phyloP scores from a whole-genome alignment of 257 asterid species.

The Scutellaria baicalensis region DNA sequence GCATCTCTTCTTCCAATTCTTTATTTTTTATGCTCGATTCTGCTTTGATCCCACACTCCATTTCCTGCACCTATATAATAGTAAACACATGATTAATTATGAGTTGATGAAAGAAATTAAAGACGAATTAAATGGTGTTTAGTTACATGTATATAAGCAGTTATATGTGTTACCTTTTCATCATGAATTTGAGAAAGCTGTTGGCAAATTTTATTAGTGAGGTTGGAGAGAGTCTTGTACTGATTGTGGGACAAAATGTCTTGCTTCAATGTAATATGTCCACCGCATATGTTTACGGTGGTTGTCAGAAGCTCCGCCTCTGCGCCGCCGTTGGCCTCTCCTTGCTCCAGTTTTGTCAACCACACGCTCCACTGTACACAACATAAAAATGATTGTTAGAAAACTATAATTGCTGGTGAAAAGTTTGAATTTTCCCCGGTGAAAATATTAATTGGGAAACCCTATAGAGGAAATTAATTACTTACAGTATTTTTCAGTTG shows the following conservation, averaged over 20 bases:
- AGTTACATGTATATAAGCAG: not conserved
- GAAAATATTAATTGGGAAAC: too few relatives aligned
- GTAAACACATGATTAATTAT: not conserved
- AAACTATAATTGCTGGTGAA: too few relatives aligned
- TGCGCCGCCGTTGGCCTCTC: not conserved
- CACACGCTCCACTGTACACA: constrained; percentile 34
- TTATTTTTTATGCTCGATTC: not conserved
- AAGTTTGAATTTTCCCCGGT: too few relatives aligned
- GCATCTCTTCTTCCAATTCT: constrained; percentile 14
- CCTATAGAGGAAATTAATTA: not conserved
- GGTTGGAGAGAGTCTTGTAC: constrained; percentile 28
- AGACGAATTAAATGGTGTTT: not conserved
- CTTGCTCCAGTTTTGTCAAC: constrained; percentile 25
- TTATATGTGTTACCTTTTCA: constrained; percentile 1
- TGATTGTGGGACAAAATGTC: constrained; percentile 20
- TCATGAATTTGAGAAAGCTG: constrained; percentile 9
- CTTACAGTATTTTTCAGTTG: constrained; percentile 24
- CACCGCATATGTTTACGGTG: constrained; percentile 31
- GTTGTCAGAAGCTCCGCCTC: constrained; percentile 34
- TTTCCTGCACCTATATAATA: not conserved
- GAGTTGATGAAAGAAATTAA: not conserved
- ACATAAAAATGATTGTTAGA: not conserved
- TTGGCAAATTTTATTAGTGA: constrained; percentile 28
- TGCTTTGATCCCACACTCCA: not conserved
- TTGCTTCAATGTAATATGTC: constrained; percentile 7